These are phyloP conservation scores for Oenanthe javanica DNA, from an alignment of 140 eudicot species.

Conservation along the genomic window DNA sequence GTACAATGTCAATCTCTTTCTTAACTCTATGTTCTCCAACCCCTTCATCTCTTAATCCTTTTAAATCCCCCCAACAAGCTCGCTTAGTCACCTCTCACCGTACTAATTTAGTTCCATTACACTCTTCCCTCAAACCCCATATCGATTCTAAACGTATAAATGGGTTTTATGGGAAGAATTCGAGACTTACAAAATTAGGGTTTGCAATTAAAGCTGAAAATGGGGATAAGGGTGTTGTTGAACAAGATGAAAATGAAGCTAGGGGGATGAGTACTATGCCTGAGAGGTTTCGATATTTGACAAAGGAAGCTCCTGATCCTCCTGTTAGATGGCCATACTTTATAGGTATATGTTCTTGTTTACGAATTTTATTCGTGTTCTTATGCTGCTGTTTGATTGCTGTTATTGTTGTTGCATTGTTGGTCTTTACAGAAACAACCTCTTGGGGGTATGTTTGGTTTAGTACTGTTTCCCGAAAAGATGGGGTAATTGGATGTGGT, in stretches of 20 bases:
- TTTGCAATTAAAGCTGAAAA: constrained; percentile 14
- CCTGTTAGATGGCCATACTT: constrained; percentile 73
- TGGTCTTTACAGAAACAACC: neutral
- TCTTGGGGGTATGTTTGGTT: neutral
- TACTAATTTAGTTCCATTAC: constrained; percentile 1
- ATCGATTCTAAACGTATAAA: constrained; percentile 1
- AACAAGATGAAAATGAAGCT: constrained; percentile 29
- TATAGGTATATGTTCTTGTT: constrained; percentile 33
- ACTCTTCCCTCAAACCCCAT: neutral
- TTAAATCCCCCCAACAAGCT: neutral
- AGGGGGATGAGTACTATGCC: constrained; percentile 61
- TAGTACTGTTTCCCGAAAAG: neutral
- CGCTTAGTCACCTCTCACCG: neutral
- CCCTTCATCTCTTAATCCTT: constrained; percentile 8
- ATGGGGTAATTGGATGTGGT: neutral
- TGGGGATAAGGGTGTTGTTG: constrained; percentile 21
- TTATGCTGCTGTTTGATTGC: neutral
- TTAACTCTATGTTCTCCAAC: constrained; percentile 22
- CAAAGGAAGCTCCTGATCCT: constrained; percentile 51
- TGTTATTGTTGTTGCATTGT: neutral
- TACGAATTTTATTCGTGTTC: neutral
- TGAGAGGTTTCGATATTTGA: constrained; percentile 57
- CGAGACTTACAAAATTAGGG: constrained; percentile 19
- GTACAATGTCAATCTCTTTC: constrained; percentile 18
- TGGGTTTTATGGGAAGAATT: constrained; percentile 10